Base-by-base conservation (phyloP, 2,329 filamentous ascomycete genomes). In the Colletotrichum salicis region DNA sequence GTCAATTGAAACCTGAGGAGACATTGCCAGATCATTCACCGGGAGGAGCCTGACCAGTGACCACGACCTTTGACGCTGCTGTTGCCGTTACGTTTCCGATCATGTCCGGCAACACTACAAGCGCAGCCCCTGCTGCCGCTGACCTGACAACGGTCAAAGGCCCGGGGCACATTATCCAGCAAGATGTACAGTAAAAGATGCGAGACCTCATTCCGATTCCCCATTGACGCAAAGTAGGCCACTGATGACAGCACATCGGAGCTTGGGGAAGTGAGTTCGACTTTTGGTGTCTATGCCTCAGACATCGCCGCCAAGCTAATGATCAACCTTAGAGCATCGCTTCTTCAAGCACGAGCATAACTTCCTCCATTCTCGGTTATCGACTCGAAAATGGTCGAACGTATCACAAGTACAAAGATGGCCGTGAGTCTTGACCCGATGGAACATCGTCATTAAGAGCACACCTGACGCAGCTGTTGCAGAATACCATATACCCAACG, bases 401-500 rank as follows among this genome's bases (percentile, higher is more conserved):
- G 24, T 57, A 65, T 5, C 62, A 65, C 15, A 33, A 24, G 6
- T 65, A 57, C 62, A 57, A 56, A 37, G 52, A 57, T 11, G 62
- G 37, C 37, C 37, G 37, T 45, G 37, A 45, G 37, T 8, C 2
- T 19, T 45, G 37, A 19, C 13, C 37, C 37, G 6, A 45, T 45
- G 37, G 15, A 5, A 45, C 37, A 45, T 15, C 37, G 37, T 15
- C 13, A 19, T 19, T 45, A 15, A 45, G 37, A 45, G 37, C 37
- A 45, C 3, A 45, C 37, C 37, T 45, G 15, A 45, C 37, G 37
- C 15, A 15, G 37, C 7, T 6, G 6, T 7, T 19, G 37, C 13
- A 65, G 61, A 55, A 54, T 65, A 65, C 24, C n/a, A 24, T 15
- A n/a, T 48, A 10, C 62, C 62, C 10, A 65, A 65, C 24, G 62